Evolutionary conservation across 495 filamentous ascomycete species (phyloP).

Genomic region (Margaritispora aquatica): DNA sequence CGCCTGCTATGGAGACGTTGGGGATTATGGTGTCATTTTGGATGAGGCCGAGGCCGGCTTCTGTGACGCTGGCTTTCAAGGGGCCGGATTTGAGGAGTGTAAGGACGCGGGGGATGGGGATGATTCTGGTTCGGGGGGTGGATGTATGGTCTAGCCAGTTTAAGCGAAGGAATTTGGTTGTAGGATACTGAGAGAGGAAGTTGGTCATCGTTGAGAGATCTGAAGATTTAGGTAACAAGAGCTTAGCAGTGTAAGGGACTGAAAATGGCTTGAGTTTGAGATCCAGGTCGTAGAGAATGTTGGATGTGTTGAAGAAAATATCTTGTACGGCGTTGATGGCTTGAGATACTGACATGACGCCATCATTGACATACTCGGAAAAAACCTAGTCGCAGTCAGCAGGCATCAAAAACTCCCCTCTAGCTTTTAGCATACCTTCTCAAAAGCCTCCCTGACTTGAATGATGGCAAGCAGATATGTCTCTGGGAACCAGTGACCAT

Average conservation of each 20-base stretch:
- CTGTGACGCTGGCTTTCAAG: slow-evolving; percentile 38
- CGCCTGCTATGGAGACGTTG: slow-evolving; percentile 41
- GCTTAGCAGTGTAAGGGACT: slow-evolving; percentile 3
- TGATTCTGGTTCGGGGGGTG: slow-evolving; percentile 57
- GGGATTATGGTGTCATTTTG: slow-evolving; percentile 47
- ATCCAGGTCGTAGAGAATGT: slow-evolving; percentile 50
- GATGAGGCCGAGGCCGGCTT: slow-evolving; percentile 50
- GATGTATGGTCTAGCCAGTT: slow-evolving; percentile 79
- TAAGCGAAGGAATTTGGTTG: slow-evolving; percentile 56
- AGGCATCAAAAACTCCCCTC: neutral
- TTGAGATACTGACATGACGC: slow-evolving; percentile 43
- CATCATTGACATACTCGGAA: slow-evolving; percentile 50
- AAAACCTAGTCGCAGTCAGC: slow-evolving; percentile 39
- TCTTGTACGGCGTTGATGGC: slow-evolving; percentile 49
- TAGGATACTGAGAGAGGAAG: slow-evolving; percentile 31
- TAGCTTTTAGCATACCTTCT: slow-evolving; percentile 43
- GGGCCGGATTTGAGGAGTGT: slow-evolving; percentile 42
- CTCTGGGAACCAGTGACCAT: slow-evolving; percentile 80
- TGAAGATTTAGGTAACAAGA: neutral
- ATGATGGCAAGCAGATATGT: slow-evolving; percentile 71
- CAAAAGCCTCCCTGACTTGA: slow-evolving; percentile 71
- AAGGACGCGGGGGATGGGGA: slow-evolving; percentile 61
- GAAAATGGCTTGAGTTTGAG: slow-evolving; percentile 17
- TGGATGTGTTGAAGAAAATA: slow-evolving; percentile 64
- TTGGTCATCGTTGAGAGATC: slow-evolving; percentile 8